These are phyloP conservation scores for Lachancea meyersii DNA, from an alignment of 805 yeast species.

Conservation along the genomic window DNA sequence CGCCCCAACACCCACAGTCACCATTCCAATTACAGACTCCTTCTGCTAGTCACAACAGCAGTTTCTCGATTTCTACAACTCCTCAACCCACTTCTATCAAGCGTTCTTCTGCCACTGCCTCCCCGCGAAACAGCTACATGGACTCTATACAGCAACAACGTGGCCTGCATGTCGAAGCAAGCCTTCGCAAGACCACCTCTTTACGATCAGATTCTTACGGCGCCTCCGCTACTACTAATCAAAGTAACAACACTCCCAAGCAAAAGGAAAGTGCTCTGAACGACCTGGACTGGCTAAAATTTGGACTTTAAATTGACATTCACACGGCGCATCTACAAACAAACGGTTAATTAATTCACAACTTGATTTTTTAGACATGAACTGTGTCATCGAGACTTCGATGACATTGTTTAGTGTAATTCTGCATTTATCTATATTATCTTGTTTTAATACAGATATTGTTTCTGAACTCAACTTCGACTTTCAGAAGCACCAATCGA, in stretches of 20 bases:
- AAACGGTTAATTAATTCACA: neutral
- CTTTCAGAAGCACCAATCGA: neutral
- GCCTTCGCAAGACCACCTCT: slow-evolving; percentile 7
- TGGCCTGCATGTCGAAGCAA: slow-evolving; percentile 11
- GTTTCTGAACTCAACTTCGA: neutral
- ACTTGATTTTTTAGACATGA: neutral
- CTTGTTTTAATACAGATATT: neutral
- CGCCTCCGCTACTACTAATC: neutral
- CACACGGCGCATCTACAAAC: neutral
- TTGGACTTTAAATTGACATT: slow-evolving; percentile 23
- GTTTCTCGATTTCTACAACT: slow-evolving; percentile 2
- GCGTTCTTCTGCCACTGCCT: slow-evolving; percentile 14
- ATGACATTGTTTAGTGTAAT: neutral
- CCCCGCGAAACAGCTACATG: slow-evolving; percentile 24
- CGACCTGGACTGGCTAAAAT: slow-evolving; percentile 34
- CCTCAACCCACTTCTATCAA: slow-evolving; percentile 9
- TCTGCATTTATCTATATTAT: neutral
- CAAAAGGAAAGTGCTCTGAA: slow-evolving; percentile 15
- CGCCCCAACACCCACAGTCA: slow-evolving; percentile 7
- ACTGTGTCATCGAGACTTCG: neutral
- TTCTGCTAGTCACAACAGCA: neutral
- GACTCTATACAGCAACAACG: slow-evolving; percentile 25
- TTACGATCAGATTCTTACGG: slow-evolving; percentile 6
- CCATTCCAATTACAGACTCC: slow-evolving; percentile 9
- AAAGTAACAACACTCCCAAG: slow-evolving; percentile 10